Evolutionary conservation across 2,329 filamentous ascomycete genomes (phyloP).

Genomic region (Xylariaceae sp.): DNA sequence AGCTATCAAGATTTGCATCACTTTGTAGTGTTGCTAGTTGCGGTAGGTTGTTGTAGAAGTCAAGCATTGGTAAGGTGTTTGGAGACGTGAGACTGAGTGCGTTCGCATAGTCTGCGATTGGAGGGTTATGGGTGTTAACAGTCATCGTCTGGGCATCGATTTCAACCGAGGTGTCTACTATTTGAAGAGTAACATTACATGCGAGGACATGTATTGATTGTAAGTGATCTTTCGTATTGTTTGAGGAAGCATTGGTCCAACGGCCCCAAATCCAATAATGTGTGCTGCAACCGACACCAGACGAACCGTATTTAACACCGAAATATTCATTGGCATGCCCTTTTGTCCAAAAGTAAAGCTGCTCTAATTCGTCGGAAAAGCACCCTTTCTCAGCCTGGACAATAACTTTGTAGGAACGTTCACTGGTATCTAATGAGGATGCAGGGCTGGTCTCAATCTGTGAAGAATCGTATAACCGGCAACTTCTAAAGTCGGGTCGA

Average conservation of each 20-base stretch:
- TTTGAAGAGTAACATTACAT: conserved; percentile 7
- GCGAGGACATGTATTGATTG: not conserved
- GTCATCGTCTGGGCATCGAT: not conserved
- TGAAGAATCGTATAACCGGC: not conserved
- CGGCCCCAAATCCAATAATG: conserved; percentile 1
- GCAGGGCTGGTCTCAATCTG: not conserved
- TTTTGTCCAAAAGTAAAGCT: not conserved
- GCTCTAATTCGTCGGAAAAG: no score
- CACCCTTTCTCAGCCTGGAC: not conserved
- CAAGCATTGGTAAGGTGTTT: not conserved
- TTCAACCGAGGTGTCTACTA: not conserved
- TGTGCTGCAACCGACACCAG: not conserved
- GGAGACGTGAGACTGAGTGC: not conserved
- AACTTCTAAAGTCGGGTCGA: not conserved
- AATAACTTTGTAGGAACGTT: not conserved
- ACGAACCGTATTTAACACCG: not conserved
- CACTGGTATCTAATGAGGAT: not conserved
- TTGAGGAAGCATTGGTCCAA: not conserved
- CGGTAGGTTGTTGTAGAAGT: not conserved
- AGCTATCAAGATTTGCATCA: not conserved
- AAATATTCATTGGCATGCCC: not conserved
- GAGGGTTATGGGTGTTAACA: not conserved
- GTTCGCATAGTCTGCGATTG: not conserved
- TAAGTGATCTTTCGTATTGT: not conserved
- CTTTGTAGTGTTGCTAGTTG: not conserved